phyloP scores from a whole-genome alignment of 108 stramenopile species.

The Schizochytrium sp. region DNA sequence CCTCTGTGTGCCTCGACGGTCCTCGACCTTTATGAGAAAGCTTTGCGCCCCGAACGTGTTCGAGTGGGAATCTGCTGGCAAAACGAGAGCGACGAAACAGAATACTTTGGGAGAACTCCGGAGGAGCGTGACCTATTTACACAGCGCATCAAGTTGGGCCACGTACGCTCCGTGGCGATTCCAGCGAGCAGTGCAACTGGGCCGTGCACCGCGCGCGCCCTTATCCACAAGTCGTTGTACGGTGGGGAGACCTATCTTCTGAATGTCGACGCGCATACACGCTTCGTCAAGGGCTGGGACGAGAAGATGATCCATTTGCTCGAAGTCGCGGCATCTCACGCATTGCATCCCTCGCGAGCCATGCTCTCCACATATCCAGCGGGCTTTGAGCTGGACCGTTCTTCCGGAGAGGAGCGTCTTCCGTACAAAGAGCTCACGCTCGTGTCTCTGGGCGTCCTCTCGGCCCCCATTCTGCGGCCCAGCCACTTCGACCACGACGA shows the following conservation, averaged over 20 bases:
- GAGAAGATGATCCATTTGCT: not conserved
- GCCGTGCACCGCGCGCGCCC: constrained; percentile 67
- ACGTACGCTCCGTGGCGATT: not conserved
- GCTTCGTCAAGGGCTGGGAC: constrained; percentile 22
- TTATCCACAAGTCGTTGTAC: constrained; percentile 58
- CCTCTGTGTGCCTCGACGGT: not conserved
- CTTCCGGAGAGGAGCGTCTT: not conserved
- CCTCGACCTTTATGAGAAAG: not conserved
- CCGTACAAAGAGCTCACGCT: not conserved
- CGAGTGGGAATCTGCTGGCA: not conserved
- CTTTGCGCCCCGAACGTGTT: not conserved
- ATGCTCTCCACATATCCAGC: constrained; percentile 67
- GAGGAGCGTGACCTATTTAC: not conserved
- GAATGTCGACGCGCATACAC: constrained; percentile 84
- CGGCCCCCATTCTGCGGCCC: not conserved
- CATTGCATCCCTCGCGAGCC: not conserved
- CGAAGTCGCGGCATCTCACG: not conserved
- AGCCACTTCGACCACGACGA: not conserved
- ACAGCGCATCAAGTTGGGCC: not conserved
- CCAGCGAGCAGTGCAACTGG: constrained; percentile 39
- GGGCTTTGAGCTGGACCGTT: not conserved
- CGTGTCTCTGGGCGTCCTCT: not conserved
- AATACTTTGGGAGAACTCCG: not conserved
- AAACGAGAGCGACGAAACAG: not conserved
- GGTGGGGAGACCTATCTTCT: constrained; percentile 71